Evolutionary conservation across 1,139 yeast species (phyloP).

Genomic region (Protomyces arabidopsidicola): DNA sequence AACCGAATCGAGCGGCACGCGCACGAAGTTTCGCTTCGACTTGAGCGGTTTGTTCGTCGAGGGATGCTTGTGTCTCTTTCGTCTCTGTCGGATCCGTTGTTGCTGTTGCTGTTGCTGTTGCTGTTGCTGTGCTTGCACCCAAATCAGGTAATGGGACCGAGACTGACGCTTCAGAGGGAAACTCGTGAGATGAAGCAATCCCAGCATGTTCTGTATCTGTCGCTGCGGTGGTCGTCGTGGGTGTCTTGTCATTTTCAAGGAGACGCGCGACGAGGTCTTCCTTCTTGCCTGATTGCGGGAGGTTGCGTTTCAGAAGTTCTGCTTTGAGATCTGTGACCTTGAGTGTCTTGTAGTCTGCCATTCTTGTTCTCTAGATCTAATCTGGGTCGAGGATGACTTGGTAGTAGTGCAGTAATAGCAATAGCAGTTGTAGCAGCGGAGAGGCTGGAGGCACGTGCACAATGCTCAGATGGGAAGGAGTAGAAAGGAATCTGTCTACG

Average conservation of each 20-base stretch:
- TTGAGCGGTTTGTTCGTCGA: conserved; percentile 7
- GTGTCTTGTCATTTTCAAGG: conserved; percentile 12
- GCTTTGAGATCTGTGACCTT: conserved; percentile 88
- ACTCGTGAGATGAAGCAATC: background rate
- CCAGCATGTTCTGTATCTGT: background rate
- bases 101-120: background rate
- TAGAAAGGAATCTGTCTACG: too few species aligned
- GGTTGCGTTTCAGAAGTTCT: conserved; percentile 59
- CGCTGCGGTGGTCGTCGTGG: background rate
- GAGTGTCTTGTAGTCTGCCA: conserved; percentile 55
- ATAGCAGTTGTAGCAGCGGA: too few species aligned
- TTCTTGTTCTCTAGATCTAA: background rate
- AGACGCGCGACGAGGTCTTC: conserved; percentile 29
- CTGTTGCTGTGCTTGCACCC: background rate
- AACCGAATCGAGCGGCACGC: conserved; percentile 10
- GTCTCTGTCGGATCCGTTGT: background rate
- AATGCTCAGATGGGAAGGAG: too few species aligned
- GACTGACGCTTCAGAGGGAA: background rate
- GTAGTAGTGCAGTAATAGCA: too few species aligned
- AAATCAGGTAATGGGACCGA: background rate
- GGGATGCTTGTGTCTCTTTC: background rate
- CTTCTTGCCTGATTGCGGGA: conserved; percentile 75
- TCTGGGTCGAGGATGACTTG: background rate
- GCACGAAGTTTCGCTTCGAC: conserved; percentile 8
- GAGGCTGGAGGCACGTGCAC: too few species aligned